Conservation (phyloP, 129 eudicot genomes). For the Logfia minima region DNA sequence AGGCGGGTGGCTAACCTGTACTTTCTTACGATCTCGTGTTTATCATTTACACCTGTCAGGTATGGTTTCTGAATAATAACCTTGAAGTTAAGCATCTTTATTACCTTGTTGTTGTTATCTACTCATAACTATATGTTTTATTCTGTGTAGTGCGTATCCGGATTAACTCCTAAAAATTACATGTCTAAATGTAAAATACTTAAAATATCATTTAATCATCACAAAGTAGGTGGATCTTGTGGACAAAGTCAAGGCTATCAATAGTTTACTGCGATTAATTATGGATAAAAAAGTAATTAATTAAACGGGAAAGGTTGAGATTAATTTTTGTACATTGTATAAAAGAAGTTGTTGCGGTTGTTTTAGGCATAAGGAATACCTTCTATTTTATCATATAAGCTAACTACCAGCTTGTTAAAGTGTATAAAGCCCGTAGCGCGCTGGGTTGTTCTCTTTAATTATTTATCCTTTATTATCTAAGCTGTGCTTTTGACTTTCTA, state of each 20-base stretch:
- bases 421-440: not conserved
- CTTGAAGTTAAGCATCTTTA: constrained; percentile 12
- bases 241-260: not conserved
- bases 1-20: constrained; percentile 98
- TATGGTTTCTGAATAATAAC: constrained; percentile 36
- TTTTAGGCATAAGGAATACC: not conserved
- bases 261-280: not conserved
- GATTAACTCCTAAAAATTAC: not conserved
- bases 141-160: not conserved
- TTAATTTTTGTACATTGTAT: not conserved
- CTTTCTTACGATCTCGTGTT: constrained; percentile 88
- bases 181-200: not conserved
- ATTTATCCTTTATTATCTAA: not conserved
- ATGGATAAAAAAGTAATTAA: constrained; percentile 5
- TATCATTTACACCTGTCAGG: constrained; percentile 97
- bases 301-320: constrained; percentile 2
- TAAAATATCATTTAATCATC: not conserved
- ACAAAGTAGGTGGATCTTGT: constrained; percentile 1
- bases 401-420: constrained; percentile 11
- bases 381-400: not conserved
- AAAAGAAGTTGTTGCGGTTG: not conserved
- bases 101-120: constrained; percentile 19
- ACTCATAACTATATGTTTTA: constrained; percentile 12
- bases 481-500: constrained; percentile 7
- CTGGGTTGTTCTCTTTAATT: constrained; percentile 5